A percentile compares a stretch with the other conserved stretches of the same genome.
Evolutionary conservation across 371 early-diverging fungal genomes (phyloP).

Genomic region (Sporodiniella umbellata): DNA sequence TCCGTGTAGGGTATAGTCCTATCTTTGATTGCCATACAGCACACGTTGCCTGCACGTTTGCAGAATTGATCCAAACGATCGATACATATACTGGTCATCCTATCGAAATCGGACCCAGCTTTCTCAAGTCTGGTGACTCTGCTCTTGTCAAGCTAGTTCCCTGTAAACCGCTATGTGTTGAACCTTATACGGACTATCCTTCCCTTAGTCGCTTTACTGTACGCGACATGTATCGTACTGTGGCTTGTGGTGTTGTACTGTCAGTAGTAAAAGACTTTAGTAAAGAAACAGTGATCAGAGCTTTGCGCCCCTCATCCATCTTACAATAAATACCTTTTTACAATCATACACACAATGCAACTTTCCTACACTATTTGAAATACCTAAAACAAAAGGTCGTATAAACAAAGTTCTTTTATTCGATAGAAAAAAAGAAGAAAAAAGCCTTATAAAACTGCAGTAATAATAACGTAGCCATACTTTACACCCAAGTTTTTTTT

Average conservation of each 20-base stretch:
- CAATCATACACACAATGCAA: neutral
- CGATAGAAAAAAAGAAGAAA: no score
- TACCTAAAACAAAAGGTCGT: no score
- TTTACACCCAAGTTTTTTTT: no score
- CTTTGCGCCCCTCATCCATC: neutral
- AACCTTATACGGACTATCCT: conserved; percentile 89
- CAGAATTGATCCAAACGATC: conserved; percentile 90
- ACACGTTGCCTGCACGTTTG: conserved; percentile 93
- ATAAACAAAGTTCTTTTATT: no score
- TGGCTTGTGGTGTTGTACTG: conserved; percentile 97
- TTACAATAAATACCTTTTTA: neutral
- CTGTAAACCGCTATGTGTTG: conserved; percentile 96
- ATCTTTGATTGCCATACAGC: conserved; percentile 97
- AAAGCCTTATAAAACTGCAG: no score
- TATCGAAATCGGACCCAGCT: conserved; percentile 60
- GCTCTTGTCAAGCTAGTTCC: conserved; percentile 95
- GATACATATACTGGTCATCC: conserved; percentile 91
- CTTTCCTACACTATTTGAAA: neutral
- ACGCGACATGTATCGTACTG: conserved; percentile 95
- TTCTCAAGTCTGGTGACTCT: conserved; percentile 93
- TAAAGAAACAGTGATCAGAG: conserved; percentile 65
- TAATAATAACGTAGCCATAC: no score
- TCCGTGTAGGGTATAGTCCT: conserved; percentile 86
- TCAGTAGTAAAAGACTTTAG: conserved; percentile 80
- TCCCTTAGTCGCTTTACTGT: conserved; percentile 97